A percentile compares a stretch with the other conserved stretches of the same genome.
These are phyloP conservation scores for Coemansia sp. DNA, from an alignment of 192 early-diverging fungal species.

Conservation along the genomic window DNA sequence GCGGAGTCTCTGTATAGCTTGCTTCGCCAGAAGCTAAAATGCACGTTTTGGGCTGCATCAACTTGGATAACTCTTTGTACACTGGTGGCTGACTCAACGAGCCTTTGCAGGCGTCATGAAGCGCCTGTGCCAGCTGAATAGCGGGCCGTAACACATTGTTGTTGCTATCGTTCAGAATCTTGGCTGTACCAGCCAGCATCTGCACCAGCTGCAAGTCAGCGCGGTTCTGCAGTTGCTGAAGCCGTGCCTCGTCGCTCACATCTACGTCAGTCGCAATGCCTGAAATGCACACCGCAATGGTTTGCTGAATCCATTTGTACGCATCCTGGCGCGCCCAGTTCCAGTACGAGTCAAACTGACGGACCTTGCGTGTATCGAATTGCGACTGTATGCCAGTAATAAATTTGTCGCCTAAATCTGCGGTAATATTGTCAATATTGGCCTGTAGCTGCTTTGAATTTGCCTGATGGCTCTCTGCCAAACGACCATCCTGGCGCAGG, in stretches of 20 bases:
- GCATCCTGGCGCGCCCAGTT: too few species aligned
- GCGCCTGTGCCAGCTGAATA: conserved; percentile 32
- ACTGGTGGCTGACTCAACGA: too few species aligned
- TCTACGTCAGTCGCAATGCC: conserved; percentile 66
- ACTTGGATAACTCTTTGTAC: too few species aligned
- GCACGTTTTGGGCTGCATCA: too few species aligned
- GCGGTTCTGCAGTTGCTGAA: conserved; percentile 72
- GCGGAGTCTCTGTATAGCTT: too few species aligned
- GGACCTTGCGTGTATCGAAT: conserved; percentile 79
- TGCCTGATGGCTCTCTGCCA: conserved; percentile 63
- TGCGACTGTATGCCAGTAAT: conserved; percentile 76
- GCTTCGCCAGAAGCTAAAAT: too few species aligned
- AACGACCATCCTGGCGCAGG: conserved; percentile 66
- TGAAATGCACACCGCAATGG: conserved; percentile 76
- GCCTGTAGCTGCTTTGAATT: conserved; percentile 62
- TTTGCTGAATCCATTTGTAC: too few species aligned
- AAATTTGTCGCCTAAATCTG: conserved; percentile 78
- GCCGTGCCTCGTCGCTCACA: conserved; percentile 56
- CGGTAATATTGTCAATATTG: conserved; percentile 73
- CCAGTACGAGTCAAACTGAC: too few species aligned
- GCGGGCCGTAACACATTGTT: conserved; percentile 60
- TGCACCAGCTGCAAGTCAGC: conserved; percentile 67
- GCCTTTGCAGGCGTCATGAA: too few species aligned
- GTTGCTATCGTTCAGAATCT: conserved; percentile 62
- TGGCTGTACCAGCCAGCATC: conserved; percentile 71